Conservation (phyloP, 441 rosid genomes). For the Pelargonium cotyledonis region DNA sequence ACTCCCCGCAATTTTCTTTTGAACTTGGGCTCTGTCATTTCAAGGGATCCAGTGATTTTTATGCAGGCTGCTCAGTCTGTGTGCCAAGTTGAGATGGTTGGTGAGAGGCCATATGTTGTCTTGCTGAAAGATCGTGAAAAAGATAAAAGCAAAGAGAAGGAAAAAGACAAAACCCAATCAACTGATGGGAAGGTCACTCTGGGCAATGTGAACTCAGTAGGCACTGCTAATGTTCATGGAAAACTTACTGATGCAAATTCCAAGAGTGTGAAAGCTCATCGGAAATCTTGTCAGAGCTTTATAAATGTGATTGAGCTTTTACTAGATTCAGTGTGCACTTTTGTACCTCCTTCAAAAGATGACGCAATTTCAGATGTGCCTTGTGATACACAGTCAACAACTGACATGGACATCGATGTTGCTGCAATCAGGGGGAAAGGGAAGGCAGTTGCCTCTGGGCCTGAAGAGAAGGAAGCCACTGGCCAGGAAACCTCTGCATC, state of each 20-base stretch:
- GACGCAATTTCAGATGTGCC: constrained; percentile 32
- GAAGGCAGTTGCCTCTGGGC: constrained; percentile 61
- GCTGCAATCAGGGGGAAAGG: constrained; percentile 80
- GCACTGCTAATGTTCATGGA: constrained; percentile 42
- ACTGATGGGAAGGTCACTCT: constrained; percentile 59
- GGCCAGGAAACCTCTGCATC: constrained; percentile 63
- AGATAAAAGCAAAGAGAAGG: constrained; percentile 70
- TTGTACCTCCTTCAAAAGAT: constrained; percentile 63
- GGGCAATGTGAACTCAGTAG: constrained; percentile 31
- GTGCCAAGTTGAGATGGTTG: constrained; percentile 95
- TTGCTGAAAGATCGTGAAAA: constrained; percentile 89
- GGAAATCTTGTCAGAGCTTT: constrained; percentile 84
- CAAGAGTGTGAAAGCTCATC: constrained; percentile 63
- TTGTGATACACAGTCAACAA: constrained; percentile 38
- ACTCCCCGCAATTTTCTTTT: constrained; percentile 74
- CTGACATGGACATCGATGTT: constrained; percentile 91
- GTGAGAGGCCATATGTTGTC: constrained; percentile 86
- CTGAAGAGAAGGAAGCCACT: constrained; percentile 50
- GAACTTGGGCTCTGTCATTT: constrained; percentile 67
- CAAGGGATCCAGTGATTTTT: constrained; percentile 83
- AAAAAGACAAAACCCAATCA: constrained; percentile 51
- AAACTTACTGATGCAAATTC: constrained; percentile 49
- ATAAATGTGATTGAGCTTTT: constrained; percentile 80
- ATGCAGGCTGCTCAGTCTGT: constrained; percentile 77
- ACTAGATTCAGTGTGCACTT: constrained; percentile 62